Conservation (phyloP, 306 rosid species). For the Rubus idaeus region DNA sequence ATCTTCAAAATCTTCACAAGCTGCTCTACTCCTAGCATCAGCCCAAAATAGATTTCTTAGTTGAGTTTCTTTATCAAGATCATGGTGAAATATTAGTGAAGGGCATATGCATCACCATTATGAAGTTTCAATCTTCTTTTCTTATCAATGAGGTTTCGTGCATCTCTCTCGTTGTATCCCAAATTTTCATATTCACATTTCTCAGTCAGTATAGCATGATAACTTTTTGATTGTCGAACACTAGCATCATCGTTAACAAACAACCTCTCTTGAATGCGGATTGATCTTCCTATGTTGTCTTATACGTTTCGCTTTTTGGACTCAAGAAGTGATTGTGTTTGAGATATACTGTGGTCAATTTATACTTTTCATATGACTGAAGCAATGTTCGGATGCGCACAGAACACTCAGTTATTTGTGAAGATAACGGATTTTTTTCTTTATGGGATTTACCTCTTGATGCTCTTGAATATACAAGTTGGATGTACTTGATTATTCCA, state of each 20-base stretch:
- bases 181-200: neutral
- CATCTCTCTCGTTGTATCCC: no score
- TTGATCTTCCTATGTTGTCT: slow-evolving; percentile 2
- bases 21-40: neutral
- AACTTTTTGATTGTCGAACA: neutral
- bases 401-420: no score
- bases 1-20: neutral
- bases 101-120: slow-evolving; percentile 8
- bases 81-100: neutral
- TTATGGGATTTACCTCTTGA: no score
- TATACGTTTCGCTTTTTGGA: neutral
- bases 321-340: slow-evolving; percentile 9
- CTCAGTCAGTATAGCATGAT: neutral
- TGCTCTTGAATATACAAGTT: no score
- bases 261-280: neutral
- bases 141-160: neutral
- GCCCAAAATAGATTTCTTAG: no score
- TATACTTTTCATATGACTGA: no score
- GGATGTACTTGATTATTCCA: no score
- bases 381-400: no score
- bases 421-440: no score
- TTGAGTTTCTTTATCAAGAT: neutral
- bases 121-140: neutral
- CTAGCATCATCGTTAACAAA: neutral
- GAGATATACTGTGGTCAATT: no score